Evolutionary conservation across 139 green algal genomes (phyloP).

Genomic region (Desmodesmus armatus): DNA sequence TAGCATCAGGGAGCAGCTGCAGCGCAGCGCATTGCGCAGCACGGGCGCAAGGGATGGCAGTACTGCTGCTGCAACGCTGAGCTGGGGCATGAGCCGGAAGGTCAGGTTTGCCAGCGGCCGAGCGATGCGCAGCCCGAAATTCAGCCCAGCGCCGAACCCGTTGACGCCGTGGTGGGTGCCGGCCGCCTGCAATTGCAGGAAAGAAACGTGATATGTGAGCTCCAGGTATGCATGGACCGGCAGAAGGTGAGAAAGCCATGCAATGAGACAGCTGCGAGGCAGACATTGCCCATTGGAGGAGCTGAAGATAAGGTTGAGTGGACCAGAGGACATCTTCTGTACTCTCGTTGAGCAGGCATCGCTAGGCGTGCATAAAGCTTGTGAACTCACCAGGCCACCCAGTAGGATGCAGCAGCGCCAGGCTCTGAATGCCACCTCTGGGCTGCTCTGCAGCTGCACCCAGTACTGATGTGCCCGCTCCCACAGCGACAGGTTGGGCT

Average conservation of each 20-base stretch:
- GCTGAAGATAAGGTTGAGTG: no score
- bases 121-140: conserved; percentile 26
- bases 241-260: no score
- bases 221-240: no score
- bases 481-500: background rate
- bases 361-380: background rate
- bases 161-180: conserved; percentile 25
- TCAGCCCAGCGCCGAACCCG: conserved; percentile 3
- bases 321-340: no score
- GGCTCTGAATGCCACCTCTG: conserved; percentile 10
- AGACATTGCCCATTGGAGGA: no score
- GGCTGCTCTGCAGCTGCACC: background rate
- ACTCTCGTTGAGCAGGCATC: background rate
- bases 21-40: conserved; percentile 19
- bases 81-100: background rate
- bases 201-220: no score
- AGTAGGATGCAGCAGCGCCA: conserved; percentile 20
- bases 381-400: conserved; percentile 15
- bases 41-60: conserved; percentile 6
- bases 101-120: conserved; percentile 8
- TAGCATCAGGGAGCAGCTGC: conserved; percentile 23
- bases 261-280: no score
- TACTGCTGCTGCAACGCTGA: background rate
- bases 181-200: no score
- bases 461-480: background rate